A percentile compares a stretch with the other conserved stretches of the same genome.
phyloP scores from a whole-genome alignment of 1,284 basidiomycete species.

The Microbotryomycetes sp. region DNA sequence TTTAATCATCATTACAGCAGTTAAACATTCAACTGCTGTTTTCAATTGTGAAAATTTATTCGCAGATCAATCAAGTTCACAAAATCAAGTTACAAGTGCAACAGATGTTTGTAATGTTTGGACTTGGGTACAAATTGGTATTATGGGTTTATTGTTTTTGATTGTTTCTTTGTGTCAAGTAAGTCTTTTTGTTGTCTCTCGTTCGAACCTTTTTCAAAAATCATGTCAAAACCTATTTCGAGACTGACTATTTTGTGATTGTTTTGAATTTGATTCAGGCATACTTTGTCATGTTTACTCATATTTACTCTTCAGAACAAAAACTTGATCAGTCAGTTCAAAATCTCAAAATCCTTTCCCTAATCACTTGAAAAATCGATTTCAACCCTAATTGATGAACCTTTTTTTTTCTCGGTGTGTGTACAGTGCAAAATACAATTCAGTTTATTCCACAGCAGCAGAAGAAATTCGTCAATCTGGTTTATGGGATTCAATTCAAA shows the following conservation, averaged over 20 bases:
- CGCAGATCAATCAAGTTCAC: constrained; percentile 47
- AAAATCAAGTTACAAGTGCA: constrained; percentile 47
- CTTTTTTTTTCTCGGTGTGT: neutral
- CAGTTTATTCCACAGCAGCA: constrained; percentile 53
- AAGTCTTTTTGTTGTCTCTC: constrained; percentile 34
- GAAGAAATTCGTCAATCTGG: constrained; percentile 47
- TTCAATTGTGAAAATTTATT: constrained; percentile 58
- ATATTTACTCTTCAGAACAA: constrained; percentile 66
- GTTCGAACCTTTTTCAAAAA: neutral
- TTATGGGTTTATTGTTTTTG: constrained; percentile 80
- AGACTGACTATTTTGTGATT: neutral
- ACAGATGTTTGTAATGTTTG: constrained; percentile 74
- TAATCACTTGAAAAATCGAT: neutral
- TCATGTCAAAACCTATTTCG: no score
- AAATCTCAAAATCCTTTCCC: neutral
- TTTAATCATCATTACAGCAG: constrained; percentile 70
- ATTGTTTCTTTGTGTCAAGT: constrained; percentile 69
- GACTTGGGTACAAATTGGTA: constrained; percentile 81
- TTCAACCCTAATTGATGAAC: neutral
- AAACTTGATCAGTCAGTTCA: constrained; percentile 56
- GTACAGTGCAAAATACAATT: constrained; percentile 59
- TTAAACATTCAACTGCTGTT: constrained; percentile 63
- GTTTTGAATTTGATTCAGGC: constrained; percentile 45
- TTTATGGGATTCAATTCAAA: constrained; percentile 7
- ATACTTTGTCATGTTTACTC: constrained; percentile 63